These are phyloP conservation scores for Pyricularia grisea DNA, from an alignment of 2,329 filamentous ascomycete species.

Conservation along the genomic window DNA sequence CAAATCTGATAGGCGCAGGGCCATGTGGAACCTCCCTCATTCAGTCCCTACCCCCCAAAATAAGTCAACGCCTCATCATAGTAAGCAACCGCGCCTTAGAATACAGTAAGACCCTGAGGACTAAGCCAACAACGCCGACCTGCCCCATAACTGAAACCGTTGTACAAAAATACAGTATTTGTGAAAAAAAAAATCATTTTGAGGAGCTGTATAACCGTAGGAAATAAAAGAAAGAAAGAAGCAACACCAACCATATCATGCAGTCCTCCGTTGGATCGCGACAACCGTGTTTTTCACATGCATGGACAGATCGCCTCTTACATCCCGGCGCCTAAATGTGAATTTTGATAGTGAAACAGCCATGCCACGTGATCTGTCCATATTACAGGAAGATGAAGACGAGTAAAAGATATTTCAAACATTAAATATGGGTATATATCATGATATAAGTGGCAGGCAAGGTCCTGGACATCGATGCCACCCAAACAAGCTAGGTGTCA, in stretches of 20 bases:
- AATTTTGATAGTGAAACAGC: neutral
- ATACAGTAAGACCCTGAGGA: neutral
- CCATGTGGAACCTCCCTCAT: neutral
- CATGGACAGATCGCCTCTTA: neutral
- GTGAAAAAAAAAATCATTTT: neutral
- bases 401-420: neutral
- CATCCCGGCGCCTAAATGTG: neutral
- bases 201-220: neutral
- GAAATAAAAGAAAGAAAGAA: neutral
- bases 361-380: neutral
- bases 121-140: neutral
- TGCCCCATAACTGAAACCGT: neutral
- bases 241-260: neutral
- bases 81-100: neutral
- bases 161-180: neutral
- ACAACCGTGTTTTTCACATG: neutral
- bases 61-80: neutral
- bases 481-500: neutral
- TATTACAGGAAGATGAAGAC: neutral
- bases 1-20: neutral
- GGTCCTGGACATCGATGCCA: neutral
- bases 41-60: neutral
- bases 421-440: neutral
- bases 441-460: neutral
- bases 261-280: neutral